A percentile compares a stretch with the other conserved stretches of the same genome.
Evolutionary conservation across 2,329 filamentous ascomycete genomes (phyloP).

Genomic region (Scopulariopsis brevicaulis): DNA sequence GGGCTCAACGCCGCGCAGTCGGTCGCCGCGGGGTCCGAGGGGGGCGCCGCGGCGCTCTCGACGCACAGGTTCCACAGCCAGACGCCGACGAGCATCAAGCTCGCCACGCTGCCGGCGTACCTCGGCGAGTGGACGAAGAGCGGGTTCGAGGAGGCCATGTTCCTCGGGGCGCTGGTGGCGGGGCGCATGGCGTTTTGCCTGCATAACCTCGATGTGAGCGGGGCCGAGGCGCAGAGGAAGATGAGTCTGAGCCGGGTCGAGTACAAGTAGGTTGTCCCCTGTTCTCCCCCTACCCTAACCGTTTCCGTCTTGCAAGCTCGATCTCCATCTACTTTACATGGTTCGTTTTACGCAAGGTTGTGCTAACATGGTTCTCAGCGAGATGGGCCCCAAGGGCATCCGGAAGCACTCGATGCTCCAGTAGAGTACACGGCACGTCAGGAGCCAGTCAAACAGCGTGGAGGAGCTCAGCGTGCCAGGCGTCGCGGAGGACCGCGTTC

Average conservation of each 20-base stretch:
- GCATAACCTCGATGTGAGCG: conserved; percentile 43
- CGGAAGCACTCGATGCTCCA: conserved; percentile 41
- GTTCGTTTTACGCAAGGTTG: background rate
- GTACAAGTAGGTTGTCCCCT: conserved; percentile 39
- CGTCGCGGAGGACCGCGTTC: background rate
- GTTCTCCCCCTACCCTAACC: background rate
- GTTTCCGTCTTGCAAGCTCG: background rate
- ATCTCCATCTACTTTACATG: background rate
- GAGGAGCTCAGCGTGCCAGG: background rate
- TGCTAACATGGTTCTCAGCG: conserved; percentile 21
- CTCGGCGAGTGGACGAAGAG: conserved; percentile 84
- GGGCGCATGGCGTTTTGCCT: conserved; percentile 50
- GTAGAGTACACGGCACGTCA: conserved; percentile 12
- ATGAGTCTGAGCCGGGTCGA: conserved; percentile 48
- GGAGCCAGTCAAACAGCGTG: background rate
- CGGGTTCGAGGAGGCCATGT: conserved; percentile 68
- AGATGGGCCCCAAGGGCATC: conserved; percentile 42
- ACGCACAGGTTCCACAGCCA: conserved; percentile 47
- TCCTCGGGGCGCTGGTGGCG: conserved; percentile 79
- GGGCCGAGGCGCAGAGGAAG: conserved; percentile 37
- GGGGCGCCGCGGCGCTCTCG: conserved; percentile 12
- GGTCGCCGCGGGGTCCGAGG: conserved; percentile 11
- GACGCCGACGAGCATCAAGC: conserved; percentile 77
- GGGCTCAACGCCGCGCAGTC: conserved; percentile 29
- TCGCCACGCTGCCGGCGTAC: conserved; percentile 68